These are phyloP conservation scores for Helichrysum umbraculigerum DNA, from an alignment of 129 eudicot species.

Conservation along the genomic window DNA sequence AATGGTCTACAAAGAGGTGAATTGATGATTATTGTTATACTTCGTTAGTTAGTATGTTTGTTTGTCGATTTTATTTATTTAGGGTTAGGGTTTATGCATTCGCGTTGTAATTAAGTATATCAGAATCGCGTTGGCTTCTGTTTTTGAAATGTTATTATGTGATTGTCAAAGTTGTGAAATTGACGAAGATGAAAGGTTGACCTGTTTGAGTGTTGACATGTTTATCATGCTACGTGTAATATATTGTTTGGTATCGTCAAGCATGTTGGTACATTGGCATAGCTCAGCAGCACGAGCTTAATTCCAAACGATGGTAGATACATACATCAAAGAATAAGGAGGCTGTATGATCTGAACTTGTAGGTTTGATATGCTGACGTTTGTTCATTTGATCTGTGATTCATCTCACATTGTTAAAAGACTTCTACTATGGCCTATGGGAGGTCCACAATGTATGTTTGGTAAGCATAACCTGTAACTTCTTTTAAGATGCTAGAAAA, in stretches of 20 bases:
- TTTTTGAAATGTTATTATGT: neutral
- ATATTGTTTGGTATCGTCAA: neutral
- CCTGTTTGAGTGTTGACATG: neutral
- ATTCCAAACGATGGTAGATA: neutral
- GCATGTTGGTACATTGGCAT: neutral
- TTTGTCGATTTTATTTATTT: neutral
- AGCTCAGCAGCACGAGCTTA: neutral
- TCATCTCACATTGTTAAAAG: neutral
- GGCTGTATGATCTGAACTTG: neutral
- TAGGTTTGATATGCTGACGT: neutral
- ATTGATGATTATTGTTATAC: conserved; percentile 1
- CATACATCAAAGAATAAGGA: neutral
- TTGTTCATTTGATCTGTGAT: neutral
- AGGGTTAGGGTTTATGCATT: neutral
- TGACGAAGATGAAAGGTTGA: neutral
- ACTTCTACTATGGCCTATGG: neutral
- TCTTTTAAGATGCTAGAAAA: conserved; percentile 17
- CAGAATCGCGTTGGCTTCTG: too few species aligned
- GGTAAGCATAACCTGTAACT: neutral
- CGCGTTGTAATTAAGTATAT: too few species aligned
- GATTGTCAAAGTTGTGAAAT: neutral
- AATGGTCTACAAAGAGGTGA: neutral
- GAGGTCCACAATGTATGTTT: neutral
- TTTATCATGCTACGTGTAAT: neutral
- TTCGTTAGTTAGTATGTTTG: neutral